Conservation (phyloP, 2,329 filamentous ascomycete species). For the Dothidotthia symphoricarpi region DNA sequence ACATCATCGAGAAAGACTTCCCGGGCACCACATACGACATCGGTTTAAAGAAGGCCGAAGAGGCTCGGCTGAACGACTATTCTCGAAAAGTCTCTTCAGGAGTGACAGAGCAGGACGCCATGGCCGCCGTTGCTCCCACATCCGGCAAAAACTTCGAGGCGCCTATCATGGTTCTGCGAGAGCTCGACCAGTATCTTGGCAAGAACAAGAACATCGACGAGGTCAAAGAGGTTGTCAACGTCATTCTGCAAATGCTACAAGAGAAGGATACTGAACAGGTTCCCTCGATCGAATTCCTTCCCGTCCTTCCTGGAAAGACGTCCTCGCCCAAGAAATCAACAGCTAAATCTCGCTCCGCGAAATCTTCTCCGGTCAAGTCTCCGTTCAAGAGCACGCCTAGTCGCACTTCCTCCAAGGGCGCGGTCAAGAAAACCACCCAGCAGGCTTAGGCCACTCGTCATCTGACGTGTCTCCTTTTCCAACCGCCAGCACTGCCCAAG, state of each 20-base stretch:
- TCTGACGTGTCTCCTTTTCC: too few relatives aligned
- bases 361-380: conserved; percentile 14
- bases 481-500: too few relatives aligned
- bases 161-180: conserved; percentile 34
- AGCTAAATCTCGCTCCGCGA: conserved; percentile 6
- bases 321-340: conserved; percentile 11
- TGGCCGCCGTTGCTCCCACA: conserved; percentile 10
- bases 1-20: conserved; percentile 29
- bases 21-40: conserved; percentile 36
- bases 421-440: conserved; percentile 23
- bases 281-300: conserved; percentile 35
- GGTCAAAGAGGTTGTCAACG: conserved; percentile 21
- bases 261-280: conserved; percentile 26
- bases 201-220: conserved; percentile 18
- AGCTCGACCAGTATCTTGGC: conserved; percentile 27
- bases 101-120: conserved; percentile 8
- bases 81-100: conserved; percentile 23
- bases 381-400: conserved; percentile 9
- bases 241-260: conserved; percentile 33
- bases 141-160: conserved; percentile 32
- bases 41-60: conserved; percentile 38
- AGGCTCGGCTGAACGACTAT: conserved; percentile 33
- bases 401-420: conserved; percentile 23
- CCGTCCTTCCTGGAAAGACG: conserved; percentile 20
- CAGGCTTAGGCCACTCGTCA: too few relatives aligned